Evolutionary conservation across 1,284 basidiomycete genomes (phyloP), one percentile per base, ranked within the genome.

Genomic region (Cryptococcus depauperatus): DNA sequence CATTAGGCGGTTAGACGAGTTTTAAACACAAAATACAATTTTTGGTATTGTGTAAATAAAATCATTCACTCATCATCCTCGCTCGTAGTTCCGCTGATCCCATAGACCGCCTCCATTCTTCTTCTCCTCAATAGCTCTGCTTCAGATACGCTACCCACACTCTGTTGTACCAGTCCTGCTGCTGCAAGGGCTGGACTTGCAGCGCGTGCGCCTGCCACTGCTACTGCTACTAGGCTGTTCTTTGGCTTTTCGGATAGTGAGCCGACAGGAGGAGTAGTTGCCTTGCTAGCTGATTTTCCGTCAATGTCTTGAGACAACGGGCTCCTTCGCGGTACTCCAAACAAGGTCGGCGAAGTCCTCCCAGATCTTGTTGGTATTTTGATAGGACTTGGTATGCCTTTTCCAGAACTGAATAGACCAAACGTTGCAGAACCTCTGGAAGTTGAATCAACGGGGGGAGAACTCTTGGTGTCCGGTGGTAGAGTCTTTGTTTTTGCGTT

Each of bases 51-150:
- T n/a, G n/a, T n/a, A n/a, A n/a, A n/a, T n/a, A n/a, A n/a, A n/a
- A n/a, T n/a, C n/a, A n/a, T n/a, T n/a, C n/a, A n/a, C n/a, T n/a
- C n/a, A n/a, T n/a, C n/a, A n/a, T n/a, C n/a, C n/a, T n/a, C 49
- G 41, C 54, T 57, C 43, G 61, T 53, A 14, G 55, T 60, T 50
- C 65, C 64, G 9, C 64, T 66, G 50, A 73, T 66, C 10, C 73
- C 74, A 34, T 64, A 65, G 14, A 74, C 72, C 16, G 72, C 72
- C 51, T 74, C 73, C 40, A 67, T 57, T 41, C 86, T 74, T 50
- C 87, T 74, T 46, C 87, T 72, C 61, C 84, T 71, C 78, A 89
- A 81, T 61, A 90, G 66, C 71, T 89, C 86, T 10, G 75, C 79
- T 70, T 89, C 85, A 18, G 78, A 84, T 35, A 82, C 79, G 59